A percentile compares a stretch with the other conserved stretches of the same genome.
Conservation (phyloP, 495 filamentous ascomycete species). For the Geopyxis carbonaria region DNA sequence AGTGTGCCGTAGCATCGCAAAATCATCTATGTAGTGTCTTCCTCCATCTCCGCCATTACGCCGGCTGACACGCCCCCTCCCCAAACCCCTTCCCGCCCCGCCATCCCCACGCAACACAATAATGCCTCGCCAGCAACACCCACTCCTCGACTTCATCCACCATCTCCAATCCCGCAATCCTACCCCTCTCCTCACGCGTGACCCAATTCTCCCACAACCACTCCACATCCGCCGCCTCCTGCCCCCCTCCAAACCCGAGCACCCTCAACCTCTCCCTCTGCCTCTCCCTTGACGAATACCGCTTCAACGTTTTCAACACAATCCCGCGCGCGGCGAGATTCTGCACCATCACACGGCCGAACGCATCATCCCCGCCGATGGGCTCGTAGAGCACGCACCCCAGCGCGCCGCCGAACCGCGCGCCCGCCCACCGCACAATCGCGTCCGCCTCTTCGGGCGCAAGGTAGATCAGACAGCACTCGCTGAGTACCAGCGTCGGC, state of each 20-base stretch:
- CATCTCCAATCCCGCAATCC: constrained; percentile 65
- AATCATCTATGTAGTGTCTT: no score
- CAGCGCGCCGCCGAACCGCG: constrained; percentile 34
- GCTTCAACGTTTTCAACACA: constrained; percentile 60
- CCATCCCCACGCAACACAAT: constrained; percentile 80
- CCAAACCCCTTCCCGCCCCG: constrained; percentile 29
- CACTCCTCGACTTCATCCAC: constrained; percentile 95
- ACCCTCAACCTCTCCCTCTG: constrained; percentile 48
- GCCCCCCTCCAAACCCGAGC: constrained; percentile 41
- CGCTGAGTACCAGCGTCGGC: constrained; percentile 74
- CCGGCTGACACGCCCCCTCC: no score
- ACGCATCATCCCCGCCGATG: constrained; percentile 62
- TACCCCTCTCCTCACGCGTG: constrained; percentile 50
- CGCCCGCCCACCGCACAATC: constrained; percentile 51
- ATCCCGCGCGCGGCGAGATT: constrained; percentile 80
- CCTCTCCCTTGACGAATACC: constrained; percentile 44
- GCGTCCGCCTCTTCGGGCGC: constrained; percentile 39
- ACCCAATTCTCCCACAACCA: constrained; percentile 66
- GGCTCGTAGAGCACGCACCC: constrained; percentile 78
- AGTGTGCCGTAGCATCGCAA: no score
- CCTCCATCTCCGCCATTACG: no score
- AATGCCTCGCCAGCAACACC: constrained; percentile 72
- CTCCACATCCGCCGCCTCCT: constrained; percentile 49
- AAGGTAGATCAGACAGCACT: constrained; percentile 89
- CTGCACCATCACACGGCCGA: constrained; percentile 75